Evolutionary conservation across 352 stramenopile genomes (phyloP).

Genomic region (Phytophthora fragariaefolia): DNA sequence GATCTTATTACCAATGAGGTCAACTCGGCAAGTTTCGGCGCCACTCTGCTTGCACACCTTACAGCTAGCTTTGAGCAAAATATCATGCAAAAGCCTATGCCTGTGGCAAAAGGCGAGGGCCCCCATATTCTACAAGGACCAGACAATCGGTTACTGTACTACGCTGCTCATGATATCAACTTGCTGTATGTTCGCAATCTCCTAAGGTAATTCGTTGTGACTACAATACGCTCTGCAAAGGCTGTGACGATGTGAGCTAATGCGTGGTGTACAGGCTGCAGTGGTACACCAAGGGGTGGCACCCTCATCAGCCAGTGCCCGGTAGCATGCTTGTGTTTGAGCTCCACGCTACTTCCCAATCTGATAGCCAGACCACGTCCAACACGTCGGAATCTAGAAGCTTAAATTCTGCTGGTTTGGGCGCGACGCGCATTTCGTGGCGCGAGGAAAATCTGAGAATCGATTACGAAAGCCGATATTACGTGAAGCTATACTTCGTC

Average conservation of each 20-base stretch:
- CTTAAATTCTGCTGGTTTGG: constrained; percentile 9
- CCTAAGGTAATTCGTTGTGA: constrained; percentile 46
- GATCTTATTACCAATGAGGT: constrained; percentile 83
- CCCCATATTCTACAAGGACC: constrained; percentile 57
- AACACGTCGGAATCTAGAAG: constrained; percentile 27
- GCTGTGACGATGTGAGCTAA: background rate
- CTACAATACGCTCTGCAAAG: background rate
- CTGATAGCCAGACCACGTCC: background rate
- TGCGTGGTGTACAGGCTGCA: constrained; percentile 48
- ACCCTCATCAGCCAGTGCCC: constrained; percentile 71
- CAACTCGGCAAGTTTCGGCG: constrained; percentile 78
- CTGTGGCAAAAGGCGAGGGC: constrained; percentile 50
- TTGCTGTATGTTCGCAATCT: constrained; percentile 79
- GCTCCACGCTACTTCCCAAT: constrained; percentile 47
- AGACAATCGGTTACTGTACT: constrained; percentile 71
- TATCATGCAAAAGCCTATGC: constrained; percentile 46
- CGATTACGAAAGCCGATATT: constrained; percentile 48
- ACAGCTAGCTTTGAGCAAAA: constrained; percentile 79
- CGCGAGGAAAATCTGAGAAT: background rate
- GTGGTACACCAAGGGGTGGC: constrained; percentile 77
- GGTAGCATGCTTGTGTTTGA: constrained; percentile 85
- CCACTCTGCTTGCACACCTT: constrained; percentile 78
- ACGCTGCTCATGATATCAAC: constrained; percentile 85
- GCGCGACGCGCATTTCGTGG: constrained; percentile 20
- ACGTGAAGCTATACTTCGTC: constrained; percentile 78